Evolutionary conservation across 1,284 basidiomycete species (phyloP), one percentile per base, ranked within the genome.

Genomic region (Coniferiporia sulphurascens): DNA sequence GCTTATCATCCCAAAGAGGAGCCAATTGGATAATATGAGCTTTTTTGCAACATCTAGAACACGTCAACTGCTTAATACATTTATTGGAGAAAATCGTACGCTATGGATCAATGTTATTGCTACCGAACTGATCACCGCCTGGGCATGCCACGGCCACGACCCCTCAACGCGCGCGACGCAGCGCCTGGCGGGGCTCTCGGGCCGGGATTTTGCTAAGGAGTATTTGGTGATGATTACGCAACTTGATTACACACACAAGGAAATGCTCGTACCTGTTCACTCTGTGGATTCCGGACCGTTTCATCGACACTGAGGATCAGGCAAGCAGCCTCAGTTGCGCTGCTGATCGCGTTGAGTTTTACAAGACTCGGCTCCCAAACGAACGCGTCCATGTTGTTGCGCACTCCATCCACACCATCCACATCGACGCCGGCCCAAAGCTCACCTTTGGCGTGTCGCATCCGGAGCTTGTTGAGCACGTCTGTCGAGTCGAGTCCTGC

Each of bases 281-380:
- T 93, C 72, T 95, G 92, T 6, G 94, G 94, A 71, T 94, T 95
- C 64, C 90, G 81, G 32, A 97, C 93, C 5, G 95, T 98, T 78
- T 97, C 95, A 70, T 98, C 95, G 4, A 98, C 91, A 65, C 91
- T 94, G 61, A 98, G 75, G 67, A 99, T 95, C 71, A 99, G 74
- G 74, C 93, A 98, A 8, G 96, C 95, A 9, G 97, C 97, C 76
- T 99, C 97, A 15, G 94, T 83, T 12, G 97, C 96, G 68, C 93
- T 95, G 70, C 86, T 89, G 68, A 99, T 86, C 17, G 96, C 97
- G 70, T 99, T 99, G 62, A 89, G 79, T 77, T 99, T 98, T 69
- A 99, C 92, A 58, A 99, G 78, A 65, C 90, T 89, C 13, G 97
- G 96, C 72, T 99, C 97, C 96, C 97, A 99, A 7, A 99, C 95